Evolutionary conservation across 106 monocot genomes (phyloP), one percentile per base, ranked within the genome.

Genomic region (Dactylorhiza incarnata): DNA sequence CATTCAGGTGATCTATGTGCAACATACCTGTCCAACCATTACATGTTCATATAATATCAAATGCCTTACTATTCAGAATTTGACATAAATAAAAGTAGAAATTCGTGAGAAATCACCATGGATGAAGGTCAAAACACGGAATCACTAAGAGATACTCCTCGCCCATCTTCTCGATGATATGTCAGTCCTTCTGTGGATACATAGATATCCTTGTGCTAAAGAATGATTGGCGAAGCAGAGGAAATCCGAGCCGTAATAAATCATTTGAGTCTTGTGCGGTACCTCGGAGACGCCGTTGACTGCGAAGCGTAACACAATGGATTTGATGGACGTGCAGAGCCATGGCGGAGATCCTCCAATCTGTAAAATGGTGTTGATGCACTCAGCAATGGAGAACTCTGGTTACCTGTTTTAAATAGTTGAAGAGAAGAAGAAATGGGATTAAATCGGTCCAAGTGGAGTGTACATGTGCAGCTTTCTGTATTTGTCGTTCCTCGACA

Each of bases 351-450:
- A 93, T 83, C 37, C 95, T 76, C 4, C 54, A 78, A 74, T 93
- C 92, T 66, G 92, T 90, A 48, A 95, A 88, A 83, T 93, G 95
- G 84, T n/a, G n/a, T n/a, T n/a, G n/a, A n/a, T n/a, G n/a, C n/a
- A n/a, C n/a, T n/a, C n/a, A n/a, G n/a, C n/a, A n/a, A n/a, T n/a
- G n/a, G n/a, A n/a, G n/a, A n/a, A n/a, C n/a, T n/a, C n/a, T n/a
- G n/a, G n/a, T n/a, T n/a, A n/a, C n/a, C n/a, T n/a, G n/a, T n/a
- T n/a, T n/a, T n/a, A n/a, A n/a, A n/a, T n/a, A n/a, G n/a, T n/a
- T n/a, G n/a, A n/a, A n/a, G n/a, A n/a, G n/a, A n/a, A n/a, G n/a
- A n/a, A n/a, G n/a, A n/a, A n/a, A n/a, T n/a, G n/a, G n/a, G n/a
- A n/a, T n/a, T n/a, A n/a, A n/a, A n/a, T n/a, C n/a, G n/a, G n/a